Base-by-base conservation (phyloP, 371 early-diverging fungal species). In the Dinochytrium kinnereticum region DNA sequence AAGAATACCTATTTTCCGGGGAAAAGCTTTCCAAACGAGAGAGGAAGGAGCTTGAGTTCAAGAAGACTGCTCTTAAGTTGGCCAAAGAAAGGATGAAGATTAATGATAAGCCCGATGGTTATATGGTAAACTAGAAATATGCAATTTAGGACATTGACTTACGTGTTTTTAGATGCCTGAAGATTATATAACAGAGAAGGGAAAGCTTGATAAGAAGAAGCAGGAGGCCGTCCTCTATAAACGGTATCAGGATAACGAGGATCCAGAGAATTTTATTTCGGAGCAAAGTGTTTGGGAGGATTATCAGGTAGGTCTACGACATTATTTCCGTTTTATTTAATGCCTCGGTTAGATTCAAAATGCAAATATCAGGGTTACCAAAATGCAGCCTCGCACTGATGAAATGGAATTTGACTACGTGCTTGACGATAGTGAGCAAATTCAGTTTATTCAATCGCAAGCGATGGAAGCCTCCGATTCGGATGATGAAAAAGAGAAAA, bases 211-310 rank as follows among this genome's bases (percentile, higher is more conserved):
- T 76, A 89, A 90, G 49, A 95, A 97, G 71, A 95, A 93, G 84
- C 94, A 95, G 75, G 94, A 95, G 64, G 86, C 89, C 10, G 95
- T 91, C 1, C 82, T 98, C 17, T 95, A 94, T 80, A 84, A 87
- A 74, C 88, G 99, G 24, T 98, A 98, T 78, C 90, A 95, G 80
- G 95, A 97, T 38, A 86, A 83, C 33, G 84, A 85, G 34, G 89
- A 88, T 28, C 86, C 71, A 0, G 80, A 83, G 24, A 70, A 85
- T 37, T 92, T 93, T 77, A 88, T 95, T n/a, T 89, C 92, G 0
- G 99, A 98, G 77, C 96, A 96, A 80, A 94, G 95, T 59, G 89
- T 91, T 68, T 98, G 98, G 98, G 98, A 98, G 80, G 89, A 90
- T 71, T 68, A 77, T 59, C 85, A 86, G 74, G 77, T 75, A 49